Percentiles rank a stretch among this genome's conserved stretches.
These are phyloP conservation scores for Xylaria sp. DNA, from an alignment of 2,329 filamentous ascomycete species.

Conservation along the genomic window DNA sequence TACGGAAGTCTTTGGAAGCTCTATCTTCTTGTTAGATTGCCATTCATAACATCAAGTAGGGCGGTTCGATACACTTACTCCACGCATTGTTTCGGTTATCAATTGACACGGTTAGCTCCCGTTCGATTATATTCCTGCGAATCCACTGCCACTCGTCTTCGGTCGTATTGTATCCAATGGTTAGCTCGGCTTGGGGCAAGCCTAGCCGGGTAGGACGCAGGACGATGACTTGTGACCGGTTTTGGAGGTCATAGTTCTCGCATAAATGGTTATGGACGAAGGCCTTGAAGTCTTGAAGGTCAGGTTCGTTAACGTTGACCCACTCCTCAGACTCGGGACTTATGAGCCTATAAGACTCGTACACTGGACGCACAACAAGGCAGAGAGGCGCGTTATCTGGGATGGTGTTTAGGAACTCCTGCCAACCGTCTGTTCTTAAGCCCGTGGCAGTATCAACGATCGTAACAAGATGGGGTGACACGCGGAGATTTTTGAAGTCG, in stretches of 20 bases:
- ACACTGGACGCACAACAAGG: conserved; percentile 42
- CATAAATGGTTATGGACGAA: conserved; percentile 13
- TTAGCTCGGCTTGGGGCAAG: conserved; percentile 31
- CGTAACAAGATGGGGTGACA: conserved; percentile 22
- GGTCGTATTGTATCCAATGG: conserved; percentile 42
- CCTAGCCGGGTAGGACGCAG: conserved; percentile 32
- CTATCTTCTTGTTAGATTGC: conserved; percentile 25
- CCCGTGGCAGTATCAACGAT: background rate
- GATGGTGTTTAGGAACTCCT: background rate
- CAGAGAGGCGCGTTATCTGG: conserved; percentile 5
- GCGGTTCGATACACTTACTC: conserved; percentile 40
- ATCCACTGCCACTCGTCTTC: conserved; percentile 46
- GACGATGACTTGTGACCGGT: conserved; percentile 33
- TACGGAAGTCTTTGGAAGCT: background rate
- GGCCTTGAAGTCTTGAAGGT: conserved; percentile 11
- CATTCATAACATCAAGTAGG: background rate
- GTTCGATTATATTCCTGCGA: conserved; percentile 43
- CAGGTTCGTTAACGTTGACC: conserved; percentile 6
- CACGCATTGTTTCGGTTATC: conserved; percentile 38
- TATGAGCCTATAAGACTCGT: conserved; percentile 34
- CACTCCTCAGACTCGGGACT: background rate
- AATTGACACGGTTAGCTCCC: conserved; percentile 37
- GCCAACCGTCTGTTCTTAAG: conserved; percentile 6
- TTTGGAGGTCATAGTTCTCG: conserved; percentile 19
- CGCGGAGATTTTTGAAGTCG: conserved; percentile 28